A percentile compares a stretch with the other conserved stretches of the same genome.
These are phyloP conservation scores for Cystobasidiaceae sp. DNA, from an alignment of 1,284 basidiomycete species.

Conservation along the genomic window DNA sequence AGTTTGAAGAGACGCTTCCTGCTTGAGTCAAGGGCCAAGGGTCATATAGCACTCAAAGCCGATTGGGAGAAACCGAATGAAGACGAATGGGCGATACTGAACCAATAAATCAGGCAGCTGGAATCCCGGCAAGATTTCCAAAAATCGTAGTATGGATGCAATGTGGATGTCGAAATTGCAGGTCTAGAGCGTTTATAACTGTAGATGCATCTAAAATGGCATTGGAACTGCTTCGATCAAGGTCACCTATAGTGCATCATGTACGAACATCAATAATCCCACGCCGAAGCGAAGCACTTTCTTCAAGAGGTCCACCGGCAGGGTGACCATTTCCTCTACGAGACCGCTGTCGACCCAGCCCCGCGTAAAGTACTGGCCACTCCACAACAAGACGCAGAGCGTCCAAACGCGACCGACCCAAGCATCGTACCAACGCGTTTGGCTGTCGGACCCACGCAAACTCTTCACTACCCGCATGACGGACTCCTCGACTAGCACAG, in stretches of 20 bases:
- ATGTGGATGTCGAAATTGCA: no score
- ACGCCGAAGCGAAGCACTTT: not conserved
- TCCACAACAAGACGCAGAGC: constrained; percentile 20
- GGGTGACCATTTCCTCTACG: constrained; percentile 23
- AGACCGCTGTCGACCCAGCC: constrained; percentile 24
- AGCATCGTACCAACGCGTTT: constrained; percentile 16
- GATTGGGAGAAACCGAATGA: not conserved
- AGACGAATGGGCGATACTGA: constrained; percentile 19
- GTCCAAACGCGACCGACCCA: constrained; percentile 22
- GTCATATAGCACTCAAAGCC: not conserved
- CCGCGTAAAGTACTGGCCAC: constrained; percentile 21
- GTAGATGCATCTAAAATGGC: no score
- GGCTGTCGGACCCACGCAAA: not conserved
- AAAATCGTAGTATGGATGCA: no score
- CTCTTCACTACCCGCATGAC: not conserved
- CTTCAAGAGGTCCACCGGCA: constrained; percentile 1
- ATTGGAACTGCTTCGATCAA: not conserved
- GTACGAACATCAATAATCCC: not conserved
- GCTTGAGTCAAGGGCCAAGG: constrained; percentile 5
- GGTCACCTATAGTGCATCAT: not conserved
- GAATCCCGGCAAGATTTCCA: not conserved
- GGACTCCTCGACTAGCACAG: constrained; percentile 10
- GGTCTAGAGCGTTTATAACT: no score
- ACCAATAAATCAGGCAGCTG: not conserved
- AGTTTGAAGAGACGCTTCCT: constrained; percentile 18